Evolutionary conservation across 306 rosid species (phyloP).

Genomic region (Fragaria iinumae): DNA sequence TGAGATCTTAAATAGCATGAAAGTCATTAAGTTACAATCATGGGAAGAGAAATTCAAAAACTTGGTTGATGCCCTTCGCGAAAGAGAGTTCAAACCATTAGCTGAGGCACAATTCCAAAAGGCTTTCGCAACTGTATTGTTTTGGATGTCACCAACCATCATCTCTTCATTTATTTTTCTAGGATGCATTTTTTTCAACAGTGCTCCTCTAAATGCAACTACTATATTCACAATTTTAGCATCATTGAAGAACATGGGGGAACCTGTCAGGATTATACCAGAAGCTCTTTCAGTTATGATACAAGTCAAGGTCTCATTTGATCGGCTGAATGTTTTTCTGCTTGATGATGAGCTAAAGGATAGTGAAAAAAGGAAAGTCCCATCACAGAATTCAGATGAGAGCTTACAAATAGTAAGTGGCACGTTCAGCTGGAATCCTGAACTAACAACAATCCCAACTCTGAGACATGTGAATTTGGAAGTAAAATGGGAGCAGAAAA

Average conservation of each 20-base stretch:
- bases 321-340: conserved; percentile 56
- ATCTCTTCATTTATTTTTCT: conserved; percentile 56
- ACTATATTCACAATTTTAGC: conserved; percentile 75
- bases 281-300: conserved; percentile 66
- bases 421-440: conserved; percentile 62
- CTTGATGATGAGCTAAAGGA: conserved; percentile 56
- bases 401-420: conserved; percentile 46
- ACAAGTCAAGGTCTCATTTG: conserved; percentile 73
- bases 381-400: conserved; percentile 21
- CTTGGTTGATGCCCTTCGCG: conserved; percentile 43
- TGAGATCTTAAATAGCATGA: conserved; percentile 74
- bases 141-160: conserved; percentile 72
- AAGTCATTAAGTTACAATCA: conserved; percentile 71
- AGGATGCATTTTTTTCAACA: conserved; percentile 42
- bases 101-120: conserved; percentile 39
- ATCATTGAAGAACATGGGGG: conserved; percentile 53
- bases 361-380: conserved; percentile 22
- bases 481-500: conserved; percentile 51
- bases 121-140: conserved; percentile 40
- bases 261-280: conserved; percentile 71
- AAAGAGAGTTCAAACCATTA: conserved; percentile 62
- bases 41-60: conserved; percentile 77
- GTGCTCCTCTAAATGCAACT: conserved; percentile 68
- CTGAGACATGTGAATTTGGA: conserved; percentile 46
- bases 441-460: conserved; percentile 38